Base-by-base conservation (phyloP, 163 green algal species). In the Scenedesmus sp. region DNA sequence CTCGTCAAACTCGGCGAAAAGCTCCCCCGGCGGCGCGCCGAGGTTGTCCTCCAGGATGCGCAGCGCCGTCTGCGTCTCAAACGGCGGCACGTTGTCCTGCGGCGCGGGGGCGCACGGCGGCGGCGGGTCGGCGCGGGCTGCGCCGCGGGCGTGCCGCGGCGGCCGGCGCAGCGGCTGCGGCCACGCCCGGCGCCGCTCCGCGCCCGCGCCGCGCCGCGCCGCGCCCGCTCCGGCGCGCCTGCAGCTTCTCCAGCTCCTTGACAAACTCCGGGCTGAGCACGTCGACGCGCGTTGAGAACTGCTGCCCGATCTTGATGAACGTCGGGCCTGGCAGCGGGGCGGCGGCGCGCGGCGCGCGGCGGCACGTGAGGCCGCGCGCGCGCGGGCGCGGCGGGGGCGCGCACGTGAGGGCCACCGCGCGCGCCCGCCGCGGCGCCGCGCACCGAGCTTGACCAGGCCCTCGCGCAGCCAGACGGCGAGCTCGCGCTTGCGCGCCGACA, bases 301-400 rank as follows among this genome's bases (percentile, higher is more conserved):
- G 95, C 90, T 98, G 95, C 5, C 91, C 90, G 51, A 98, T 94
- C 89, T 99, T 99, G 88, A 98, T 98, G 89, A 99, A 99, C 6
- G 11, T 73, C 50, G 53, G 73, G 39, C 44, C n/a, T 53, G 45
- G 20, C 63, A 72, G n/a, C 10, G 22, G n/a, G 39, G 48, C 26
- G 28, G 22, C 47, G 39, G 57, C 28, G n/a, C 63, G n/a, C 28
- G 48, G 48, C 26, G 63, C 39, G n/a, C 26, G 47, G 6, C 13
- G 45, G 45, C 45, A 53, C 14, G 45, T 14, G 14, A 53, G 45
- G 13, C 11, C 14, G 45, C 45, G n/a, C n/a, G n/a, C n/a, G n/a
- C n/a, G n/a, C n/a, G n/a, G n/a, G n/a, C n/a, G n/a, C n/a, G n/a
- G n/a, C 13, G 11, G 11, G 11, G 45, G 45, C 45, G 45, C 13